A percentile compares a stretch with the other conserved stretches of the same genome.
Conservation (phyloP, 139 green algal species). For the Picocystis salinarum region DNA sequence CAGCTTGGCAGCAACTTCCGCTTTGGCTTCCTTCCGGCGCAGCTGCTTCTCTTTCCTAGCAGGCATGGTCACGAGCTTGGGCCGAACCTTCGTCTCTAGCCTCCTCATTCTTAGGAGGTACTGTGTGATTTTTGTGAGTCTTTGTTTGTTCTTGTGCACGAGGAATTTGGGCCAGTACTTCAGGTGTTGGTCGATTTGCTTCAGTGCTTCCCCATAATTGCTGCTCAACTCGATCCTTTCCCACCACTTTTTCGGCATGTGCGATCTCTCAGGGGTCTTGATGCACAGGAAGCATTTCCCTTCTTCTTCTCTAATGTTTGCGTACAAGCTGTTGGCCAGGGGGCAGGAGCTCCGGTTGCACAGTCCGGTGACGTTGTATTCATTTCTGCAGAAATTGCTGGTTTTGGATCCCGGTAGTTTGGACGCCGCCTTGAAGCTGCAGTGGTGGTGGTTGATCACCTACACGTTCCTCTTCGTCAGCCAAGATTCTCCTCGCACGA, state of each 20-base stretch:
- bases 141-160: conserved; percentile 99
- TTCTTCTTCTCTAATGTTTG: conserved; percentile 40
- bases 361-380: conserved; percentile 90
- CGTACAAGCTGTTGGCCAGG: conserved; percentile 87
- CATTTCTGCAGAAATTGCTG: conserved; percentile 89
- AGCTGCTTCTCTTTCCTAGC: conserved; percentile 58
- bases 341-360: conserved; percentile 66
- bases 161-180: conserved; percentile 93
- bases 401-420: conserved; percentile 29
- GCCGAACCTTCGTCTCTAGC: conserved; percentile 43
- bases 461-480: too few relatives aligned
- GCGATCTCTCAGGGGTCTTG: conserved; percentile 91
- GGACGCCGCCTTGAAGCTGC: conserved; percentile 81
- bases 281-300: conserved; percentile 76
- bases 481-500: too few relatives aligned
- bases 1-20: conserved; percentile 69
- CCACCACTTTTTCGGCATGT: conserved; percentile 87
- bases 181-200: conserved; percentile 67
- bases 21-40: conserved; percentile 66
- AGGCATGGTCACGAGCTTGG: conserved; percentile 74
- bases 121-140: conserved; percentile 98
- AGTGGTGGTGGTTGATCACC: conserved; percentile 90
- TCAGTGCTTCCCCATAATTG: conserved; percentile 63
- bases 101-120: conserved; percentile 92
- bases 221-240: conserved; percentile 70